Percentiles rank a stretch among this genome's conserved stretches.
Conservation (phyloP, 306 rosid species). For the Mimosa bimucronata region DNA sequence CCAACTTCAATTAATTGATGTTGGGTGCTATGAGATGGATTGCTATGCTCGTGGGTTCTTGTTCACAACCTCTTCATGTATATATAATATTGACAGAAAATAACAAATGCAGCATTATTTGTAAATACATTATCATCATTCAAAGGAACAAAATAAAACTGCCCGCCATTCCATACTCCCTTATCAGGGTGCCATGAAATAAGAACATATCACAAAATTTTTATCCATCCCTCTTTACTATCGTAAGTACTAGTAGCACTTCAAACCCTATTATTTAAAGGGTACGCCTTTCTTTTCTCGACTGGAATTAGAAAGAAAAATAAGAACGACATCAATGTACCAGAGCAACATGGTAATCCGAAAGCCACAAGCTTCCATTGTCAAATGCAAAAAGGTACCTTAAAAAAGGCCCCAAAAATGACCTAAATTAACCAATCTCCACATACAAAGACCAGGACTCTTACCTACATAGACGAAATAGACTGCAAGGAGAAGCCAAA, state of each 20-base stretch:
- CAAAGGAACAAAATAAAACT: no score
- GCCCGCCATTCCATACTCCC: not conserved
- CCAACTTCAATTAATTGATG: not conserved
- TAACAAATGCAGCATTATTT: no score
- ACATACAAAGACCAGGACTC: not conserved
- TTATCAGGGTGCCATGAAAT: not conserved
- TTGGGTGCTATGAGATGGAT: no score
- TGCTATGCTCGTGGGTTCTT: not conserved
- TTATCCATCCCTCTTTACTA: not conserved
- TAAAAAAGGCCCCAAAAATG: not conserved
- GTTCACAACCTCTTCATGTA: no score
- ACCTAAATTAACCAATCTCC: not conserved
- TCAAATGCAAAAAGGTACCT: no score
- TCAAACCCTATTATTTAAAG: not conserved
- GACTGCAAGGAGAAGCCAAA: not conserved
- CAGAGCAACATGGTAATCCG: no score
- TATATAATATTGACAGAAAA: no score
- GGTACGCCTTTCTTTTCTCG: not conserved
- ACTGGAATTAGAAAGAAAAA: not conserved
- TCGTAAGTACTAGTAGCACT: not conserved
- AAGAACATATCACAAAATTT: not conserved
- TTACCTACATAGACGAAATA: not conserved
- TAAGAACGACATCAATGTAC: not conserved
- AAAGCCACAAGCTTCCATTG: no score
- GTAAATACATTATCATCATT: no score